Evolutionary conservation across 441 rosid genomes (phyloP).

Genomic region (Adansonia rubrostipa): DNA sequence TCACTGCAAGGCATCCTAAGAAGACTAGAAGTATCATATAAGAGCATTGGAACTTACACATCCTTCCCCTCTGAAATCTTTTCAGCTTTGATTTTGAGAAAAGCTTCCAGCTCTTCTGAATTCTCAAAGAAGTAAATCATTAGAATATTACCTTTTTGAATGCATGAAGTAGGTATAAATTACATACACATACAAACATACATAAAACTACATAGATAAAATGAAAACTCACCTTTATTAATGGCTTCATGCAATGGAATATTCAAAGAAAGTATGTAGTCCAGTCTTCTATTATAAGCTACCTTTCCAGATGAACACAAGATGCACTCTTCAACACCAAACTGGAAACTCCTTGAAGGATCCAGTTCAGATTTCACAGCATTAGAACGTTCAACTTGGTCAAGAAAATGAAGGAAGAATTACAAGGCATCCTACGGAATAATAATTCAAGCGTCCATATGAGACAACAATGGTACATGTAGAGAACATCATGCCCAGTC

Average conservation of each 20-base stretch:
- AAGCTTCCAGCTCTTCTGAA: conserved; percentile 74
- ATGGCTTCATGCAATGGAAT: conserved; percentile 87
- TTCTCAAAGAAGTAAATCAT: conserved; percentile 33
- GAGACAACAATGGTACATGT: conserved; percentile 17
- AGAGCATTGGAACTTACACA: conserved; percentile 54
- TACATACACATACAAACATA: conserved; percentile 20
- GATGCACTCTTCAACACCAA: conserved; percentile 93
- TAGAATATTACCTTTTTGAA: background rate
- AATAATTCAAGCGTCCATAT: conserved; percentile 22
- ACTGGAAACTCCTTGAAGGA: conserved; percentile 88
- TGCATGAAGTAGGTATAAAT: conserved; percentile 8
- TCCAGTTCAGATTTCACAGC: conserved; percentile 63
- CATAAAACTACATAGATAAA: background rate
- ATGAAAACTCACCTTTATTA: conserved; percentile 62
- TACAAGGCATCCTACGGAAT: conserved; percentile 88
- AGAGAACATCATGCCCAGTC: background rate
- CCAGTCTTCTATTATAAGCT: conserved; percentile 81
- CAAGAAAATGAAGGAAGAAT: conserved; percentile 88
- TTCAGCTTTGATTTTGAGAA: conserved; percentile 63
- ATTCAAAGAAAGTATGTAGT: conserved; percentile 88
- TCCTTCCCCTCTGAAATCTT: conserved; percentile 51
- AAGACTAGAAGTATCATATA: conserved; percentile 28
- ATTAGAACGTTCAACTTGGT: conserved; percentile 86
- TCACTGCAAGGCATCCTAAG: conserved; percentile 43
- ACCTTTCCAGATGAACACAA: conserved; percentile 92